These are phyloP conservation scores for Sphaerulina vaccinii DNA, from an alignment of 2,329 filamentous ascomycete species.

Conservation along the genomic window DNA sequence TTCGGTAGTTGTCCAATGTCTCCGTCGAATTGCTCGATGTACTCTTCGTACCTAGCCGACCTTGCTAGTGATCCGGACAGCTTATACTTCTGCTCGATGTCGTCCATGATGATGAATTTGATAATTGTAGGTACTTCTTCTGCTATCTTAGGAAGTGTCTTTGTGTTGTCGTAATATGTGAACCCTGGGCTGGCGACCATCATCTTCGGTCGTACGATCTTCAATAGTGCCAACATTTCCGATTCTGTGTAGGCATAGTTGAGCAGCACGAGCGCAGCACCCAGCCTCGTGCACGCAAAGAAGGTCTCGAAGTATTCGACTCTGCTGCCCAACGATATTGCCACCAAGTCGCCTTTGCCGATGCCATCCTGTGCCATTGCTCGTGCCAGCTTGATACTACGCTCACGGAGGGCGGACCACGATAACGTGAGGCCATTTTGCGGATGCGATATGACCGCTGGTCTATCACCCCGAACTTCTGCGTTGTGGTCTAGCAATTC, in stretches of 20 bases:
- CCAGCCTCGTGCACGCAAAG: constrained; percentile 36
- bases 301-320: constrained; percentile 36
- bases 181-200: constrained; percentile 67
- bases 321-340: constrained; percentile 34
- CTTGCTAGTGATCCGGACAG: constrained; percentile 21
- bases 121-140: constrained; percentile 42
- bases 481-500: constrained; percentile 32
- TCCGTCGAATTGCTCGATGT: constrained; percentile 25
- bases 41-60: constrained; percentile 28
- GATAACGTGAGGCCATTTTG: constrained; percentile 27
- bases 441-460: constrained; percentile 32
- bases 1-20: constrained; percentile 22
- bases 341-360: constrained; percentile 32
- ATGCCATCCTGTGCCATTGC: constrained; percentile 32
- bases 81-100: constrained; percentile 30
- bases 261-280: constrained; percentile 60
- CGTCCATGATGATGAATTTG: constrained; percentile 55
- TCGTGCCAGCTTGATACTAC: constrained; percentile 30
- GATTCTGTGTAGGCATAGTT: constrained; percentile 73
- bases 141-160: constrained; percentile 53
- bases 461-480: constrained; percentile 28
- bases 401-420: constrained; percentile 28
- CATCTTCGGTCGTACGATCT: constrained; percentile 67
- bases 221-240: constrained; percentile 66
- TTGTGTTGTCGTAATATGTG: constrained; percentile 59